A percentile compares a stretch with the other conserved stretches of the same genome.
Evolutionary conservation across 192 early-diverging fungal species (phyloP).

Genomic region (Diversispora epigaea): DNA sequence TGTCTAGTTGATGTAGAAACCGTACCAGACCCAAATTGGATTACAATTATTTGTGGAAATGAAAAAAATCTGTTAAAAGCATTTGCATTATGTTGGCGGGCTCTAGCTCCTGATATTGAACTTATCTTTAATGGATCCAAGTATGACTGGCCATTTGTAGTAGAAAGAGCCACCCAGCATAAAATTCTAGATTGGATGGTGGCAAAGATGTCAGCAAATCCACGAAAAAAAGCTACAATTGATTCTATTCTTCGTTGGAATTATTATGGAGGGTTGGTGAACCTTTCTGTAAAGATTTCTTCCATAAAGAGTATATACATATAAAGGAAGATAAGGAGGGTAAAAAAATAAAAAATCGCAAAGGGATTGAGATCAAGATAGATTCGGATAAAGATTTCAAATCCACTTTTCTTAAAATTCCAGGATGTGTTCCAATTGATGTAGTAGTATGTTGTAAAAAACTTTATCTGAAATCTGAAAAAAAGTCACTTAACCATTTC

Average conservation of each 20-base stretch:
- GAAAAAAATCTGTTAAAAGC: not conserved
- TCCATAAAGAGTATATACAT: not conserved
- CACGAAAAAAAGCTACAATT: not conserved
- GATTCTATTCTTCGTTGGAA: no score
- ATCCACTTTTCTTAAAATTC: not conserved
- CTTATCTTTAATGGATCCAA: not conserved
- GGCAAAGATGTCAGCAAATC: not conserved
- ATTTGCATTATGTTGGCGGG: not conserved
- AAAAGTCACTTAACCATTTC: not conserved
- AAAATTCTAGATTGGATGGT: not conserved
- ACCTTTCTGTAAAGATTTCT: not conserved
- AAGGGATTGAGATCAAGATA: no score
- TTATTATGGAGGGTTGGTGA: not conserved
- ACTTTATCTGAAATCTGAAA: not conserved
- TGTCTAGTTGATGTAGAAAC: conserved; percentile 4
- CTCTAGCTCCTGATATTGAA: not conserved
- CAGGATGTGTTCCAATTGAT: conserved; percentile 5
- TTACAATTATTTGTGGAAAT: not conserved
- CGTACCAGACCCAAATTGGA: not conserved
- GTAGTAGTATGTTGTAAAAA: not conserved
- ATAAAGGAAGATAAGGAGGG: not conserved
- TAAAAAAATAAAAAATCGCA: not conserved
- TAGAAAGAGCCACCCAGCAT: no score
- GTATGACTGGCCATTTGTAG: conserved; percentile 11
- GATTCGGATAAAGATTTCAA: not conserved